phyloP scores from a whole-genome alignment of 495 filamentous ascomycete species.

The Pyronema domesticum region DNA sequence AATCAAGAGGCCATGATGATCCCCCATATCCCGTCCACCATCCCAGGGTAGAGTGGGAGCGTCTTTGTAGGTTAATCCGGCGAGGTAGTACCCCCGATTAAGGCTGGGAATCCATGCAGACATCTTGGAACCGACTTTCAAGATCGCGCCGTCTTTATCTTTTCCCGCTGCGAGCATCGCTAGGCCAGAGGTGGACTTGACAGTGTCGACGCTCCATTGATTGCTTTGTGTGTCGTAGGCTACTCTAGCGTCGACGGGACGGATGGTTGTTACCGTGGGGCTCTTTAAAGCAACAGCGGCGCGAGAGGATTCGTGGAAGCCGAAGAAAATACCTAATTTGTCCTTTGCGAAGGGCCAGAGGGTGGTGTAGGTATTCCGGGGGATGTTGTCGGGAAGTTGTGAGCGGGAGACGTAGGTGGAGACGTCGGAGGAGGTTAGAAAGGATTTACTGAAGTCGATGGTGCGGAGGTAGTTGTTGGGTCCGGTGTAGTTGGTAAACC shows the following conservation, averaged over 20 bases:
- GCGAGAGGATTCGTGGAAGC: neutral
- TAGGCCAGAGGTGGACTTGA: neutral
- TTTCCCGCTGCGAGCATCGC: neutral
- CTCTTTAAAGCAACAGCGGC: neutral
- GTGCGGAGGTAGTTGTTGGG: neutral
- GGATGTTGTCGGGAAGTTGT: neutral
- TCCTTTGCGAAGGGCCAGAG: neutral
- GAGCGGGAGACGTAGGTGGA: neutral
- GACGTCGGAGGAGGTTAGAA: neutral
- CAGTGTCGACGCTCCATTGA: neutral
- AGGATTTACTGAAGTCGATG: neutral
- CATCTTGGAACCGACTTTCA: neutral
- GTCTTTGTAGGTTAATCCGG: neutral
- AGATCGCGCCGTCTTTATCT: neutral
- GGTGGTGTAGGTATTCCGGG: neutral
- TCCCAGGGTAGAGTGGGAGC: neutral
- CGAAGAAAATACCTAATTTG: neutral
- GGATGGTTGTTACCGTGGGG: neutral
- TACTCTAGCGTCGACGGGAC: neutral
- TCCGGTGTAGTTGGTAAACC: neutral
- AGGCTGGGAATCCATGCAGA: conserved; percentile 4
- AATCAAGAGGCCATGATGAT: conserved; percentile 1
- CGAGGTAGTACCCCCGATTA: conserved; percentile 4
- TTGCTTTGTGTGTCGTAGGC: neutral
- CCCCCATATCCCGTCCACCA: neutral